A percentile compares a stretch with the other conserved stretches of the same genome.
phyloP scores from a whole-genome alignment of 1,284 basidiomycete genomes.

The Fomitiporia mediterranea region DNA sequence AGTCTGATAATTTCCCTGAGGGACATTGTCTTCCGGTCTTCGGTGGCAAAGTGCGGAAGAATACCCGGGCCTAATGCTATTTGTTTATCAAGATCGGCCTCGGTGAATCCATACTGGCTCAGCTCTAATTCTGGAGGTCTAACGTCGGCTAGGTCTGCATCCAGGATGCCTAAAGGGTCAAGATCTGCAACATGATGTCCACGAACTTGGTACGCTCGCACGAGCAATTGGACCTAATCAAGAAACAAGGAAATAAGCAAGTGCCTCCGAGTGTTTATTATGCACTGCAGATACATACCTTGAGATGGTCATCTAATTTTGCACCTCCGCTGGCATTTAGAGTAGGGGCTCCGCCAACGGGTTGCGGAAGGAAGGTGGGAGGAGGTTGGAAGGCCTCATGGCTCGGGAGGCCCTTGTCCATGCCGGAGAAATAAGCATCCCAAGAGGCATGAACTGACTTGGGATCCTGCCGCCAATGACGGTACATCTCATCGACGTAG shows the following conservation, averaged over 20 bases:
- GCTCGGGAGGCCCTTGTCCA: slow-evolving; percentile 86
- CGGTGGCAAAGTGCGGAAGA: slow-evolving; percentile 88
- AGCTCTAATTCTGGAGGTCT: slow-evolving; percentile 87
- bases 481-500: slow-evolving; percentile 97
- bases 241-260: background rate
- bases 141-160: slow-evolving; percentile 77
- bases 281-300: slow-evolving; percentile 48
- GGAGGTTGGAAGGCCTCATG: slow-evolving; percentile 84
- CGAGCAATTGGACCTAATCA: slow-evolving; percentile 85
- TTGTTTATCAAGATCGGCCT: slow-evolving; percentile 91
- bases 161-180: slow-evolving; percentile 91
- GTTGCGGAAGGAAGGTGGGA: slow-evolving; percentile 63
- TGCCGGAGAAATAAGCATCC: slow-evolving; percentile 91
- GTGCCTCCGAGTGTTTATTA: background rate
- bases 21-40: slow-evolving; percentile 82
- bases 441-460: slow-evolving; percentile 92
- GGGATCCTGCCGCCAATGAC: slow-evolving; percentile 87
- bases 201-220: slow-evolving; percentile 97
- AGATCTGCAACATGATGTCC: slow-evolving; percentile 96
- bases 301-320: slow-evolving; percentile 91
- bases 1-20: slow-evolving; percentile 91
- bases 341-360: slow-evolving; percentile 80
- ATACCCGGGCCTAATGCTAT: slow-evolving; percentile 95
- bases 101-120: slow-evolving; percentile 91
- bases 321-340: slow-evolving; percentile 67